phyloP scores from a whole-genome alignment of 495 filamentous ascomycete species.

The Trichoderma orchidacearum region DNA sequence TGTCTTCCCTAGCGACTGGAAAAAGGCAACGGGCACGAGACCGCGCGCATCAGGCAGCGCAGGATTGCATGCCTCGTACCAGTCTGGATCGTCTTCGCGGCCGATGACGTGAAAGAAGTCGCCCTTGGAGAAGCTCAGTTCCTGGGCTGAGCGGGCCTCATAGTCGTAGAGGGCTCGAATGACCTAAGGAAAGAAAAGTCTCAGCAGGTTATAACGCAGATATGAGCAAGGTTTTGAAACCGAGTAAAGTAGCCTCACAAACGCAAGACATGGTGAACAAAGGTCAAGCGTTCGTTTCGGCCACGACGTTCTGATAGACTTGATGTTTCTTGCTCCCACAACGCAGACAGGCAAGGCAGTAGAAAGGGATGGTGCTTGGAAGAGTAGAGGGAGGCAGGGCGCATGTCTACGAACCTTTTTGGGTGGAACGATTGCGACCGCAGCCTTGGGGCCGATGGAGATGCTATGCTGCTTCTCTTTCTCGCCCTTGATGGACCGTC shows the following conservation, averaged over 20 bases:
- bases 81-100: slow-evolving; percentile 84
- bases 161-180: slow-evolving; percentile 96
- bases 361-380: slow-evolving; percentile 6
- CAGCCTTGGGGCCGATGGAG: slow-evolving; percentile 82
- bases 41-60: slow-evolving; percentile 76
- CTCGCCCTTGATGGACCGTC: slow-evolving; percentile 78
- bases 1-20: slow-evolving; percentile 80
- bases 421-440: slow-evolving; percentile 87
- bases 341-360: slow-evolving; percentile 3
- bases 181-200: slow-evolving; percentile 41
- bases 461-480: slow-evolving; percentile 61
- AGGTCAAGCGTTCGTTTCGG: no score
- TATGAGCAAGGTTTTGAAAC: no score
- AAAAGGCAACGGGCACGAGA: slow-evolving; percentile 84
- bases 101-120: slow-evolving; percentile 99
- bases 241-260: no score
- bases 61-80: slow-evolving; percentile 99
- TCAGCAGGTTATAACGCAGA: background rate
- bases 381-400: background rate
- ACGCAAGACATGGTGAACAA: no score
- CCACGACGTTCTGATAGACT: no score
- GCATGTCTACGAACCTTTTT: slow-evolving; percentile 61
- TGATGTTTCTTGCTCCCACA: no score
- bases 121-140: slow-evolving; percentile 82
- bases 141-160: slow-evolving; percentile 56